Base-by-base conservation (phyloP, 352 stramenopile genomes). In the Pythium rishiriense region DNA sequence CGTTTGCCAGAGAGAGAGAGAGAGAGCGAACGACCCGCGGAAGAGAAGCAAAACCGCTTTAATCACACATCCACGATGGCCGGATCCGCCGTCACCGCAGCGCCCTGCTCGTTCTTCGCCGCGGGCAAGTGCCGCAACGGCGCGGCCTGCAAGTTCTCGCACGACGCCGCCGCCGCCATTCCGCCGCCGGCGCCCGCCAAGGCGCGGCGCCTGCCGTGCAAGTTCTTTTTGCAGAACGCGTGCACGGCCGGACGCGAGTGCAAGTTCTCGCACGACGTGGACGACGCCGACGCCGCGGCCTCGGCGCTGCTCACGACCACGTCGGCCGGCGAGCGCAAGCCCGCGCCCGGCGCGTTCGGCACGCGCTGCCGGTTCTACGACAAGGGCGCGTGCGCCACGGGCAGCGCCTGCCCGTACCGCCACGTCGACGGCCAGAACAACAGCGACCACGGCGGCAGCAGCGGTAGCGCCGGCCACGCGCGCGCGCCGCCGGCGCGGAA, bases 331-430 rank as follows among this genome's bases (percentile, higher is more conserved):
- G 75, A 91, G 43, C 80, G 72, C 46, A 76, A 56, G 17, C 49
- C 81, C 22, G 49, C 63, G 15, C 72, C 79, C 4, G 80, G 81
- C 11, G 68, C 76, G 25, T 86, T 85, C 35, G 64, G 72, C 12
- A 68, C 84, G 39, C 69, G 74, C 0, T 94, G 87, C 74, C 88
- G 78, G 55, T 96, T 92, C 43, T 91, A 91, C 62, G 74, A 87
- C 62, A 75, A 72, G 35, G 76, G 76, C 28, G 77, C 74, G 47
- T 96, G 87, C 76, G 68, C 79, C 35, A 75, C 74, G 28, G 85
- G 87, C 1, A 68, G 79, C 45, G 76, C 68, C 11, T 94, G 87
- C 62, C 80, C 81, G 45, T 95, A 91, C 48, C 28, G 83, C 57
- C 87, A 96, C 69, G 57, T 64, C 25, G 76, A 79, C 59, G 69